These are phyloP conservation scores for Podaxis sp. DNA, from an alignment of 768 basidiomycete genomes.

Conservation along the genomic window DNA sequence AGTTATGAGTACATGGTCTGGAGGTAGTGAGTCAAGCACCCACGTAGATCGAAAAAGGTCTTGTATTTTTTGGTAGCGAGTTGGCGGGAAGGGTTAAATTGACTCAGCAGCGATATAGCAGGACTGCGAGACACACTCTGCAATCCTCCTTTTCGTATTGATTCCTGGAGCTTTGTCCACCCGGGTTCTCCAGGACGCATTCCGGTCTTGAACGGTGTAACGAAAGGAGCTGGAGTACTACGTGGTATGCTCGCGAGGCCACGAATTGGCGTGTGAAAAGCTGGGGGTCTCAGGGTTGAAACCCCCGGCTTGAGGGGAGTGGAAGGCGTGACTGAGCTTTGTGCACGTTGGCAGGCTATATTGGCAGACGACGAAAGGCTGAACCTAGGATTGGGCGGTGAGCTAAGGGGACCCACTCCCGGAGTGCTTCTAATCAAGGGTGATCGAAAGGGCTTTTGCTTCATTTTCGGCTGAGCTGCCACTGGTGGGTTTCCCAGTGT, in stretches of 20 bases:
- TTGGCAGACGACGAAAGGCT: constrained; percentile 18
- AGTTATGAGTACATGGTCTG: not conserved
- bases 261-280: not conserved
- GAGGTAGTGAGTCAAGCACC: constrained; percentile 13
- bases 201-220: constrained; percentile 59
- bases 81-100: not conserved
- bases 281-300: constrained; percentile 6
- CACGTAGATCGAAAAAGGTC: constrained; percentile 43
- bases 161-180: constrained; percentile 22
- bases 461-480: not conserved
- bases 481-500: constrained; percentile 14
- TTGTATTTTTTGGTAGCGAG: constrained; percentile 15
- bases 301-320: constrained; percentile 8
- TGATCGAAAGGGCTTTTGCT: constrained; percentile 41
- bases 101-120: not conserved
- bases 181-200: constrained; percentile 42
- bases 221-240: constrained; percentile 37
- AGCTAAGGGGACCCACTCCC: constrained; percentile 11
- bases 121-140: not conserved
- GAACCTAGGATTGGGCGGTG: constrained; percentile 26
- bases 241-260: not conserved
- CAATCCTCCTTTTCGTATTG: constrained; percentile 12
- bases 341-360: constrained; percentile 33
- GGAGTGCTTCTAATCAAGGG: constrained; percentile 31
- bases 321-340: constrained; percentile 18